Conservation (phyloP, 371 early-diverging fungal species). For the Mucor sp. region DNA sequence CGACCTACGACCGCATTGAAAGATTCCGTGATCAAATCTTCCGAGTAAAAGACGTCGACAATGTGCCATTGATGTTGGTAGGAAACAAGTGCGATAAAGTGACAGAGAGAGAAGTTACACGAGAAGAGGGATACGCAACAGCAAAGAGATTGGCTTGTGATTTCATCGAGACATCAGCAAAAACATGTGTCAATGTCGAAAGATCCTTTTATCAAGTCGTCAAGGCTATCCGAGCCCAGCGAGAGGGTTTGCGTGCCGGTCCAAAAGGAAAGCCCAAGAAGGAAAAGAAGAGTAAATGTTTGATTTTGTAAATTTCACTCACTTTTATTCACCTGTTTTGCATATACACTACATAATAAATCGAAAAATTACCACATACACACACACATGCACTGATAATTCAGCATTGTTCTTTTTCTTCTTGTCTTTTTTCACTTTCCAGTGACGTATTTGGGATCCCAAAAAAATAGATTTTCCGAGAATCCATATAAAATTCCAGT, state of each 20-base stretch:
- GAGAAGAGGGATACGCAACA: constrained; percentile 75
- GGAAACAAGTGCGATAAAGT: constrained; percentile 90
- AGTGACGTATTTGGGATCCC: background rate
- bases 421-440: background rate
- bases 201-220: constrained; percentile 66
- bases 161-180: constrained; percentile 86
- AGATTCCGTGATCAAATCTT: constrained; percentile 80
- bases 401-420: background rate
- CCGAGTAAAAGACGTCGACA: constrained; percentile 79
- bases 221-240: constrained; percentile 54
- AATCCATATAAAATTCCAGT: background rate
- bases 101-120: constrained; percentile 72
- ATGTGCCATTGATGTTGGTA: constrained; percentile 83
- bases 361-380: constrained; percentile 72
- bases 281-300: constrained; percentile 40
- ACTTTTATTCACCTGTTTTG: constrained; percentile 3
- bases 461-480: constrained; percentile 9
- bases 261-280: constrained; percentile 31
- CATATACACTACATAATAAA: constrained; percentile 26
- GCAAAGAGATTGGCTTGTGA: constrained; percentile 68
- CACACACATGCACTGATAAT: background rate
- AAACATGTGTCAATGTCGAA: constrained; percentile 81
- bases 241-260: constrained; percentile 40
- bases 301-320: constrained; percentile 27
- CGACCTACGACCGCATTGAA: constrained; percentile 80